Conservation (phyloP, 2,329 filamentous ascomycete species). For the Xylariales sp. region DNA sequence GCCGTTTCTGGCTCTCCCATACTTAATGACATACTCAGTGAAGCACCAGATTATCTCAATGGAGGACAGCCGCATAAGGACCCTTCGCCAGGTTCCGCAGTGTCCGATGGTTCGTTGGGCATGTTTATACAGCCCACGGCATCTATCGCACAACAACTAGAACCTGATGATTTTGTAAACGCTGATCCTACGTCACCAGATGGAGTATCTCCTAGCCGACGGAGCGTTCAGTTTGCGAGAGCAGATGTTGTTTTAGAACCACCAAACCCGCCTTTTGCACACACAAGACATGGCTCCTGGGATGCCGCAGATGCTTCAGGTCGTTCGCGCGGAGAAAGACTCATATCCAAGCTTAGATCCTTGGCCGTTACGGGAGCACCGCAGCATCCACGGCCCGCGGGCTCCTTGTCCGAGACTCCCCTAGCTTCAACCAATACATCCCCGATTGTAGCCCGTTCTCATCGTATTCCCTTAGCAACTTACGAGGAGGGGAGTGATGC, state of each 20-base stretch:
- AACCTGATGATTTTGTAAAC: conserved; percentile 9
- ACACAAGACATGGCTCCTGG: conserved; percentile 61
- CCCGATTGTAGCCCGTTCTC: conserved; percentile 39
- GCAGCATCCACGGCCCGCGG: conserved; percentile 38
- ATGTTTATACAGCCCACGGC: no score
- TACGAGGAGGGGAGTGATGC: conserved; percentile 63
- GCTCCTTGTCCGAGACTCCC: conserved; percentile 23
- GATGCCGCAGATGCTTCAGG: conserved; percentile 58
- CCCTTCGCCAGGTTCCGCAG: conserved; percentile 18
- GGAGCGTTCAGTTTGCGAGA: conserved; percentile 74
- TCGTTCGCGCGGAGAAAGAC: conserved; percentile 58
- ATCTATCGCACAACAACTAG: no score
- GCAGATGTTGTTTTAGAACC: conserved; percentile 45
- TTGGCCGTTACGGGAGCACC: conserved; percentile 53
- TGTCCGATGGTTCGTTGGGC: conserved; percentile 15
- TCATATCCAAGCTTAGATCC: conserved; percentile 72
- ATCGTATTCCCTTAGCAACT: conserved; percentile 49
- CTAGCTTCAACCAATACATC: conserved; percentile 39
- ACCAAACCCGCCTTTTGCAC: conserved; percentile 30
- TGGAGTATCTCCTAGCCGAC: conserved; percentile 41
- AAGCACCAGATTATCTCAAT: conserved; percentile 33
- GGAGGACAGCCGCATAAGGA: conserved; percentile 27
- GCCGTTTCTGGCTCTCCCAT: conserved; percentile 13
- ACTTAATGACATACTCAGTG: conserved; percentile 9
- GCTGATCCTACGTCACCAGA: conserved; percentile 18